Evolutionary conservation across 2,329 filamentous ascomycete genomes (phyloP).

Genomic region (Pestalotiopsis sp.): DNA sequence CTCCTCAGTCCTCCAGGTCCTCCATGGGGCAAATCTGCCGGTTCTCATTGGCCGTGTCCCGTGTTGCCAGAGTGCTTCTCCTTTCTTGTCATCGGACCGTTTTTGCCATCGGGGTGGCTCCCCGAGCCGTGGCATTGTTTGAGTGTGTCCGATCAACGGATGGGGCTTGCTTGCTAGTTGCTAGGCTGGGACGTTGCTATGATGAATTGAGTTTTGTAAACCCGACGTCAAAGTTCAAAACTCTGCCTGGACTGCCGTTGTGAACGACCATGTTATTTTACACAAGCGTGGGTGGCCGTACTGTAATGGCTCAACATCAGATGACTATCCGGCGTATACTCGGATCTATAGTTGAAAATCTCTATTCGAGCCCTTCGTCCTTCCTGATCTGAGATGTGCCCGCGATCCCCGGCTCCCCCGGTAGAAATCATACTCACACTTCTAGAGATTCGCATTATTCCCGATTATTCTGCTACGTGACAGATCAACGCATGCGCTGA

Average conservation of each 20-base stretch:
- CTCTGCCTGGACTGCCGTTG: not conserved
- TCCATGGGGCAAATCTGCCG: not conserved
- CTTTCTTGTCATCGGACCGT: slow-evolving; percentile 11
- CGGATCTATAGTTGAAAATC: not conserved
- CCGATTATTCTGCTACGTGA: too few species aligned
- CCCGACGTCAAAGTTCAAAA: not conserved
- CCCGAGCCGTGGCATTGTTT: not conserved
- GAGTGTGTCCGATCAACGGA: slow-evolving; percentile 6
- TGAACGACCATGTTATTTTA: not conserved
- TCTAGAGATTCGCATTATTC: too few species aligned
- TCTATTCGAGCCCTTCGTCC: not conserved
- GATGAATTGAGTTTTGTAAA: slow-evolving; percentile 10
- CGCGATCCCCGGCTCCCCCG: not conserved
- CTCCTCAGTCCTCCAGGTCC: not conserved
- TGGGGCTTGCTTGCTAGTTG: too few species aligned
- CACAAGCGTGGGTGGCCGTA: not conserved
- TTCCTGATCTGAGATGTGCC: not conserved
- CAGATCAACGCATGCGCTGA: too few species aligned
- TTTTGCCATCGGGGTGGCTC: slow-evolving; percentile 4
- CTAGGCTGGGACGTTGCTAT: not conserved
- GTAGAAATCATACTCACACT: too few species aligned
- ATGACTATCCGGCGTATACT: not conserved
- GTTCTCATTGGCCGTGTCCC: not conserved
- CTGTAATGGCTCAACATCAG: not conserved
- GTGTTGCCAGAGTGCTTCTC: not conserved